Percentiles rank a stretch among this genome's conserved stretches.
Conservation (phyloP, 345 rosid genomes). For the Cardamine occulta region DNA sequence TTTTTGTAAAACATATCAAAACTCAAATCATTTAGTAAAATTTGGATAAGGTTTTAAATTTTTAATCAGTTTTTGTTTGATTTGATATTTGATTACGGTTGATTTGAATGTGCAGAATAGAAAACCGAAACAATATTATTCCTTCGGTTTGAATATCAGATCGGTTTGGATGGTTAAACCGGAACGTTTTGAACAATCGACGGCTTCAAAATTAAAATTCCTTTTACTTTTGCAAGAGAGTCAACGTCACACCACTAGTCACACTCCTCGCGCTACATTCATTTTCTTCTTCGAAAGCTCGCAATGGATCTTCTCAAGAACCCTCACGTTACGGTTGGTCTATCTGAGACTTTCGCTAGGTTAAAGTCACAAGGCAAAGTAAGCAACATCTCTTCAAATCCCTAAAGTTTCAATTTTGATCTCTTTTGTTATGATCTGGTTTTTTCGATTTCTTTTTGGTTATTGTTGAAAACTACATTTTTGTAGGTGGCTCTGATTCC, state of each 20-base stretch:
- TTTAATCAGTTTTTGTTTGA: too few species aligned
- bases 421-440: constrained; percentile 3
- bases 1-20: too few species aligned
- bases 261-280: constrained; percentile 24
- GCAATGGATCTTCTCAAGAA: constrained; percentile 58
- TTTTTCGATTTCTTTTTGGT: background rate
- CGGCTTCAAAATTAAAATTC: background rate
- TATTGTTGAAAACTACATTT: background rate
- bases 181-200: background rate
- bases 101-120: background rate
- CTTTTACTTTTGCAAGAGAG: background rate
- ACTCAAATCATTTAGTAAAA: too few species aligned
- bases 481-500: constrained; percentile 81
- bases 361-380: constrained; percentile 71
- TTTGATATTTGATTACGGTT: background rate
- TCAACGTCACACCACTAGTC: constrained; percentile 16
- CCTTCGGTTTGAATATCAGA: background rate
- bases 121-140: background rate
- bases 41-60: too few species aligned
- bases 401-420: constrained; percentile 18
- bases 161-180: constrained; percentile 23
- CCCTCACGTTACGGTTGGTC: constrained; percentile 49
- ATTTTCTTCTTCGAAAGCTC: constrained; percentile 44
- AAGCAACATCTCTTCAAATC: constrained; percentile 12
- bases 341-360: constrained; percentile 65